Evolutionary conservation across 768 basidiomycete species (phyloP).

Genomic region (Lactarius akahatsu): DNA sequence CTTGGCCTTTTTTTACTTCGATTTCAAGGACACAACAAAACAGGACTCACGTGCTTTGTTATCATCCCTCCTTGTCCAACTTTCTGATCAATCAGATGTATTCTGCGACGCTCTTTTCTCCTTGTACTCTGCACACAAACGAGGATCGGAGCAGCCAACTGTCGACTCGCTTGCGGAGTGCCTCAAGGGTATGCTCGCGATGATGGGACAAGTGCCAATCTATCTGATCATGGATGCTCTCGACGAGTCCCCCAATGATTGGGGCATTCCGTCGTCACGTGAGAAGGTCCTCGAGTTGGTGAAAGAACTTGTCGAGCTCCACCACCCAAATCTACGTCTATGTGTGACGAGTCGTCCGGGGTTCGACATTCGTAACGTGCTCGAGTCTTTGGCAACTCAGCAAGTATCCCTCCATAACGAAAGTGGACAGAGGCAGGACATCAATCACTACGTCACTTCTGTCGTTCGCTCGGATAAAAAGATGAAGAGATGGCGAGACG

Average conservation of each 20-base stretch:
- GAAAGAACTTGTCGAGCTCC: neutral
- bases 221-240: neutral
- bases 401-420: neutral
- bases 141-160: neutral
- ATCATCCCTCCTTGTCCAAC: too few relatives aligned
- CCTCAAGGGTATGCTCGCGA: neutral
- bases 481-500: neutral
- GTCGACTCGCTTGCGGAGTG: neutral
- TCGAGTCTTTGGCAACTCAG: neutral
- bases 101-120: too few relatives aligned
- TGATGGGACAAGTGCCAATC: neutral
- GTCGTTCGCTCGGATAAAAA: neutral
- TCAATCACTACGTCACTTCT: neutral
- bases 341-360: neutral
- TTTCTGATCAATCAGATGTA: too few relatives aligned
- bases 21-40: too few relatives aligned
- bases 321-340: neutral
- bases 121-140: neutral
- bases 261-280: neutral
- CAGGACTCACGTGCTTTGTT: too few relatives aligned
- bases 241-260: neutral
- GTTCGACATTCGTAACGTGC: neutral
- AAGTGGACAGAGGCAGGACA: neutral
- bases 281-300: neutral
- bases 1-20: too few relatives aligned